phyloP scores from a whole-genome alignment of 2,329 filamentous ascomycete genomes.

The Eurotiales sp. region DNA sequence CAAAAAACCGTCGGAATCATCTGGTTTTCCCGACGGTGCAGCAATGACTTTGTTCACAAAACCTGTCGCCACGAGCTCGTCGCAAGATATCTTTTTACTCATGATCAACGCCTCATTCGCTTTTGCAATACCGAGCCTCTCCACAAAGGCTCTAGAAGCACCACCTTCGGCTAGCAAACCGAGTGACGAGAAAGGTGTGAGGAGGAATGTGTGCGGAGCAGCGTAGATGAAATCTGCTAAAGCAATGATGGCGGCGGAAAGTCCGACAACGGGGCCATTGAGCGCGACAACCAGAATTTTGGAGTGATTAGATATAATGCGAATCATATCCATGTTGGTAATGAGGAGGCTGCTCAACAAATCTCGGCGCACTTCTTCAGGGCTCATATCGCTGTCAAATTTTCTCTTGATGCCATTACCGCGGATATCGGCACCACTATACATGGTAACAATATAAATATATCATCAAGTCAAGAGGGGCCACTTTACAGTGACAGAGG shows the following conservation, averaged over 20 bases:
- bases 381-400: constrained; percentile 13
- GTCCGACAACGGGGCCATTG: constrained; percentile 86
- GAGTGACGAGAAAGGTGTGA: constrained; percentile 87
- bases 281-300: constrained; percentile 89
- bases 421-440: constrained; percentile 13
- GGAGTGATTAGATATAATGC: constrained; percentile 87
- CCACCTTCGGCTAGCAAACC: constrained; percentile 85
- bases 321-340: constrained; percentile 85
- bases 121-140: constrained; percentile 72
- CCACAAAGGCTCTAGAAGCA: constrained; percentile 72
- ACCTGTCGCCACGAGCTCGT: constrained; percentile 70
- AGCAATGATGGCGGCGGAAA: constrained; percentile 76
- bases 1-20: constrained; percentile 66
- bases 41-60: constrained; percentile 83
- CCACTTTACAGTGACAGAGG: background rate
- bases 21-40: constrained; percentile 51
- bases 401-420: constrained; percentile 24
- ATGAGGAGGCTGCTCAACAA: constrained; percentile 71
- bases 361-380: constrained; percentile 48
- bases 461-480: too few species aligned
- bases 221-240: constrained; percentile 92
- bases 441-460: constrained; percentile 1
- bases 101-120: constrained; percentile 93
- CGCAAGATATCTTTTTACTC: constrained; percentile 69
- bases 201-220: constrained; percentile 73